These are phyloP conservation scores for Colletotrichum liriopes DNA, from an alignment of 2,329 filamentous ascomycete genomes.

Conservation along the genomic window DNA sequence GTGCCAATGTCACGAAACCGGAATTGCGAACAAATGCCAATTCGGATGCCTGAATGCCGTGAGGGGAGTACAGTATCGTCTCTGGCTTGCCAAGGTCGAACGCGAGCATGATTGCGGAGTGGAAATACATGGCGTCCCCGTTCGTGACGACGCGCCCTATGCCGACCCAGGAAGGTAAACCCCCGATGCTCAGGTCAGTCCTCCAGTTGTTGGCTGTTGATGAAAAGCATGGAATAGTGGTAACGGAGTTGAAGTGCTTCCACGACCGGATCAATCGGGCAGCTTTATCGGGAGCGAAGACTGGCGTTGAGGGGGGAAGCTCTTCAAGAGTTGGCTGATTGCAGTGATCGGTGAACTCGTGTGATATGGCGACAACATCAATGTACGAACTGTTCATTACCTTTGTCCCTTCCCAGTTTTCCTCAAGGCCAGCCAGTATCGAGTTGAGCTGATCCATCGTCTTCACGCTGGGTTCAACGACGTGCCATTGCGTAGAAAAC, in stretches of 20 bases:
- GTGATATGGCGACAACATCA: constrained; percentile 73
- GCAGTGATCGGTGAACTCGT: constrained; percentile 80
- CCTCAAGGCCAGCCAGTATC: constrained; percentile 66
- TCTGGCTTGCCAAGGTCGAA: constrained; percentile 58
- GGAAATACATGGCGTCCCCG: constrained; percentile 72
- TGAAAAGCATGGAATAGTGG: constrained; percentile 64
- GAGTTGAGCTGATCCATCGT: constrained; percentile 70
- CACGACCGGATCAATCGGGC: constrained; percentile 70
- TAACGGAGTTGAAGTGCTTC: constrained; percentile 72
- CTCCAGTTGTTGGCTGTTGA: constrained; percentile 47
- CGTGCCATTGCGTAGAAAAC: constrained; percentile 78
- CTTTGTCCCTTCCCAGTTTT: constrained; percentile 31
- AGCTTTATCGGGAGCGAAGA: constrained; percentile 74
- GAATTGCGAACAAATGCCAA: constrained; percentile 61
- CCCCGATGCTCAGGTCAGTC: constrained; percentile 40
- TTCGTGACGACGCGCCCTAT: constrained; percentile 70
- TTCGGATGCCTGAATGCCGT: constrained; percentile 49
- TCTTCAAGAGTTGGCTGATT: constrained; percentile 73
- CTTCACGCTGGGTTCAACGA: constrained; percentile 66
- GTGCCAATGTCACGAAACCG: constrained; percentile 66
- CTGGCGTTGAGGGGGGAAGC: constrained; percentile 66
- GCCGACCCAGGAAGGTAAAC: constrained; percentile 73
- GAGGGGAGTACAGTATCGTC: constrained; percentile 40
- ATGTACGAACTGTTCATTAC: constrained; percentile 57
- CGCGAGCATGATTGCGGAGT: constrained; percentile 72